These are phyloP conservation scores for Blastocystis hominis DNA, from an alignment of 352 stramenopile genomes.

Conservation along the genomic window DNA sequence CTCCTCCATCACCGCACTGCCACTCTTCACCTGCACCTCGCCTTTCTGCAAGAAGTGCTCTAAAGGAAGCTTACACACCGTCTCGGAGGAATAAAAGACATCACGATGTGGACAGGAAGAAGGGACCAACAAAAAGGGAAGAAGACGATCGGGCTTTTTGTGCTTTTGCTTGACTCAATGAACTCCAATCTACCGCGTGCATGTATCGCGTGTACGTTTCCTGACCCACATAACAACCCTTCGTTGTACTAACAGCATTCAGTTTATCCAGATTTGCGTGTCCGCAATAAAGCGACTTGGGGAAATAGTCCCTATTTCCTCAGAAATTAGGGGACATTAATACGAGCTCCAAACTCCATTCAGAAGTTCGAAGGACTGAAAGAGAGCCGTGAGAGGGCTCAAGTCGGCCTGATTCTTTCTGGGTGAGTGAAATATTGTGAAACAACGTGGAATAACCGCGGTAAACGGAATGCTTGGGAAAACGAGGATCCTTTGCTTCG, in stretches of 20 bases:
- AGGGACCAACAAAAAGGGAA: not conserved
- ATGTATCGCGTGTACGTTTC: constrained; percentile 27
- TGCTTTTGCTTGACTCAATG: not conserved
- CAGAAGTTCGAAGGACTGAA: constrained; percentile 10
- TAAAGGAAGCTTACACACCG: not conserved
- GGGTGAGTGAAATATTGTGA: not conserved
- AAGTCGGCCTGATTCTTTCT: not conserved
- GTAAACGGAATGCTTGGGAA: not conserved
- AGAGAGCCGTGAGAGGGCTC: not conserved
- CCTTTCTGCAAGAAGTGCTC: not conserved
- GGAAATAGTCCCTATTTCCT: not conserved
- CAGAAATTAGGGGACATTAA: not conserved
- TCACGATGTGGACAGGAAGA: not conserved
- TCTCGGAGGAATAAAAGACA: not conserved
- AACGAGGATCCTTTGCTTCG: constrained; percentile 5
- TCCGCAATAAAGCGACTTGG: not conserved
- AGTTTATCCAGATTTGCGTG: constrained; percentile 27
- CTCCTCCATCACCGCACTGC: not conserved
- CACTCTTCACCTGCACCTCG: not conserved
- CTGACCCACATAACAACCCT: constrained; percentile 45
- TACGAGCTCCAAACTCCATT: constrained; percentile 19
- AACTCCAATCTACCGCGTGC: not conserved
- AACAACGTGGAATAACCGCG: not conserved
- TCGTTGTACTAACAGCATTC: constrained; percentile 11
- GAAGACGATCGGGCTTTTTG: not conserved